phyloP scores from a whole-genome alignment of 148 eudicot genomes.

The Chenopodium berlandieri region DNA sequence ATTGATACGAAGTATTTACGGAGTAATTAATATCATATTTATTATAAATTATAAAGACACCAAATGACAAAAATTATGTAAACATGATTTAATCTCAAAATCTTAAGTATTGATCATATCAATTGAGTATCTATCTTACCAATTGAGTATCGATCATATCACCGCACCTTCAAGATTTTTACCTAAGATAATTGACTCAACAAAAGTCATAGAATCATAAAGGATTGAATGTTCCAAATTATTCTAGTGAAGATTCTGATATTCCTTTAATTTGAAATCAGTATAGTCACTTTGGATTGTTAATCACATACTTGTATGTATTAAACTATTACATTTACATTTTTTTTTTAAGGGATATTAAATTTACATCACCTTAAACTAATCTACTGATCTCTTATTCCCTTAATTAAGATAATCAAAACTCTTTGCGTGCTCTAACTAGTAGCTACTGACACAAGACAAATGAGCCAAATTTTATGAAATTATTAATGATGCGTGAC shows the following conservation, averaged over 20 bases:
- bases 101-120: too few species aligned
- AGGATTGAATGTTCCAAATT: neutral
- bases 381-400: neutral
- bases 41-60: too few species aligned
- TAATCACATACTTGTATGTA: neutral
- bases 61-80: too few species aligned
- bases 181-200: too few species aligned
- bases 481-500: neutral
- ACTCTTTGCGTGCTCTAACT: conserved; percentile 2
- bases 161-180: too few species aligned
- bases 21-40: too few species aligned
- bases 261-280: neutral
- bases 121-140: too few species aligned
- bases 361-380: neutral
- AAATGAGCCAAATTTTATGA: neutral
- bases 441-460: neutral
- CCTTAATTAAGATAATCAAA: neutral
- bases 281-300: conserved; percentile 3
- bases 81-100: too few species aligned
- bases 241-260: neutral
- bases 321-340: neutral
- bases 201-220: too few species aligned
- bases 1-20: too few species aligned
- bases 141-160: too few species aligned
- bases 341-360: too few species aligned